These are phyloP conservation scores for Didymellaceae sp. DNA, from an alignment of 2,329 filamentous ascomycete genomes.

Conservation along the genomic window DNA sequence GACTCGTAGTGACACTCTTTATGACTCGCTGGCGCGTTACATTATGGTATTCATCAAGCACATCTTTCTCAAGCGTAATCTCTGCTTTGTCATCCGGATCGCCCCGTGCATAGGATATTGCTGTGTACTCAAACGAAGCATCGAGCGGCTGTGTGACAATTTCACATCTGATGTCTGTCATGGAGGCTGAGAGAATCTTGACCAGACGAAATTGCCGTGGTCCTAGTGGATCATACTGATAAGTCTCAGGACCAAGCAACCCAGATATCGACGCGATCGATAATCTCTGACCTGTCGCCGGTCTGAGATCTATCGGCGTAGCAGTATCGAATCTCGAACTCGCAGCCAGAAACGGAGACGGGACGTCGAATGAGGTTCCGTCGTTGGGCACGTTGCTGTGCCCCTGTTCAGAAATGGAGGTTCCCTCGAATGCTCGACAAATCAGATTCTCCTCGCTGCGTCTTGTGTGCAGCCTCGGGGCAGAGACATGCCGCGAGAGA, in stretches of 20 bases:
- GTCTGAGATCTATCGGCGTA: not conserved
- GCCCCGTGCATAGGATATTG: slow-evolving; percentile 48
- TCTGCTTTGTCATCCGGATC: slow-evolving; percentile 28
- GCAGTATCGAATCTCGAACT: not conserved
- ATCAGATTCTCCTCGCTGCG: not conserved
- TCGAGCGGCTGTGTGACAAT: slow-evolving; percentile 11
- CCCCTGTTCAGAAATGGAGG: not conserved
- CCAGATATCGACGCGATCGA: not conserved
- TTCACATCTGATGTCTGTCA: not conserved
- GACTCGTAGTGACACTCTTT: not conserved
- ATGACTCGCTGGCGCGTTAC: not conserved
- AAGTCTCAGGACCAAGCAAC: not conserved
- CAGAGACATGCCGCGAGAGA: not conserved
- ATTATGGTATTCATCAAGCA: not conserved
- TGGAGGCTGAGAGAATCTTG: not conserved
- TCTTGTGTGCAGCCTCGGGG: not conserved
- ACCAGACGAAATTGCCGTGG: not conserved
- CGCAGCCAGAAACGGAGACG: not conserved
- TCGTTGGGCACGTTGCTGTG: not conserved
- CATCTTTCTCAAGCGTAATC: slow-evolving; percentile 3
- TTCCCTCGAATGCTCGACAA: not conserved
- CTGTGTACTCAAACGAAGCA: slow-evolving; percentile 24
- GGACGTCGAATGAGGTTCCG: not conserved
- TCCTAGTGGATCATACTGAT: not conserved
- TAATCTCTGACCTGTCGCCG: not conserved